Base-by-base conservation (phyloP, 495 filamentous ascomycete species). In the Sphaerosporella brunnea region DNA sequence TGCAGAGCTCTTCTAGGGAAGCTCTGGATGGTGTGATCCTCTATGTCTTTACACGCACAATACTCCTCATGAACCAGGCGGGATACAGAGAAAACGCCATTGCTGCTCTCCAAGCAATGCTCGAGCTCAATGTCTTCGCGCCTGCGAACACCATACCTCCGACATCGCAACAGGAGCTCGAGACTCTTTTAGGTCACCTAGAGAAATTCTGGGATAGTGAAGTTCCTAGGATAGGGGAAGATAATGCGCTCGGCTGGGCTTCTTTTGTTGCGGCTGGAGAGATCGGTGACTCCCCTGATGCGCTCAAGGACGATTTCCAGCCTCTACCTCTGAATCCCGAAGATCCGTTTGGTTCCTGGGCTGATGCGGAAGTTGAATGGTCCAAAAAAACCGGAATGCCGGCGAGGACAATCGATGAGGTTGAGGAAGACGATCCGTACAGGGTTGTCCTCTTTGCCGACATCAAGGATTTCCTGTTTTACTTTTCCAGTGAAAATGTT, bases 151-250 rank as follows among this genome's bases (percentile, higher is more conserved):
- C 50, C 20, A 18, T 38, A 9, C 36, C 49, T n/a, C 57, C 55
- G 16, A 19, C n/a, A 26, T 36, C 56, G 15, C 16, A 26, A 4
- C 38, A 5, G 10, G 49, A 51, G 37, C 40, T 46, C 3, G 49
- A 57, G n/a, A 44, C 51, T 13, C 51, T 64, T 13, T 37, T 54
- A 1, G 53, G 57, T 5, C 44, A 58, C 10, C 51, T 73, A 0
- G 53, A 66, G n/a, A 59, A 58, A 1, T 94, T 86, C 53, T 97
- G 90, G 90, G 84, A 93, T 43, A 82, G 76, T 32, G 90, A 95
- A 57, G 69, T 77, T 4, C 65, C 80, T 2, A 76, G 87, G 5
- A 72, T 93, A 45, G 90, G 90, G 3, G 90, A 96, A 61, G 55
- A 62, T 4, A 68, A 65, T 3, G 78, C 82, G 25, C 64, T 69